These are phyloP conservation scores for Lachnellula suecica DNA, from an alignment of 2,329 filamentous ascomycete species.

Conservation along the genomic window DNA sequence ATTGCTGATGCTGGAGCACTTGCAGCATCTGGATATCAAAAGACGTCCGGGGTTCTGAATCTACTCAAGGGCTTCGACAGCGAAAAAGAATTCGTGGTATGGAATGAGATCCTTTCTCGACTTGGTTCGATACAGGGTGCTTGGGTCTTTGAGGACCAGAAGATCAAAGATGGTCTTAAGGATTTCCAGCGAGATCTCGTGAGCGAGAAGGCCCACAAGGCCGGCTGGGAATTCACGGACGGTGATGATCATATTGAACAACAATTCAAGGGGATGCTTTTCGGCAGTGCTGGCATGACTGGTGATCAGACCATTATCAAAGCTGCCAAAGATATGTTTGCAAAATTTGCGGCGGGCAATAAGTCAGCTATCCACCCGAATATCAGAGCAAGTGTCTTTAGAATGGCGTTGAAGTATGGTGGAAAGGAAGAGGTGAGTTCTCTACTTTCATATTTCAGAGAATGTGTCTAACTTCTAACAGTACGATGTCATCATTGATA, in stretches of 20 bases:
- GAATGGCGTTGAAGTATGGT: conserved; percentile 79
- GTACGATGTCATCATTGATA: conserved; percentile 75
- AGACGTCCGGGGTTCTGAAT: conserved; percentile 84
- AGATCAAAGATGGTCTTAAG: conserved; percentile 73
- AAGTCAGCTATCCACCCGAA: conserved; percentile 85
- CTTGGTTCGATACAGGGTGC: conserved; percentile 77
- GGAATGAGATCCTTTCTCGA: conserved; percentile 85
- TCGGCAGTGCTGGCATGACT: conserved; percentile 76
- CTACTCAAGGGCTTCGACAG: conserved; percentile 82
- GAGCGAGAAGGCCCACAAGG: conserved; percentile 75
- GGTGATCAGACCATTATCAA: conserved; percentile 77
- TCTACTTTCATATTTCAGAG: background rate
- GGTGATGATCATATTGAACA: conserved; percentile 86
- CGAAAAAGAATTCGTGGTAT: conserved; percentile 89
- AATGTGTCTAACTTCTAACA: conserved; percentile 32
- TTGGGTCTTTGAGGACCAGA: conserved; percentile 84
- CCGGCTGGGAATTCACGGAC: conserved; percentile 86
- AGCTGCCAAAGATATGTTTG: conserved; percentile 87
- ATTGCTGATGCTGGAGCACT: conserved; percentile 89
- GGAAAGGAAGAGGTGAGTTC: conserved; percentile 72
- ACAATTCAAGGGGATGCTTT: conserved; percentile 92
- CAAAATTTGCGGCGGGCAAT: conserved; percentile 79
- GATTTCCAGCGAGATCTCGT: conserved; percentile 79
- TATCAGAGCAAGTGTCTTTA: conserved; percentile 82
- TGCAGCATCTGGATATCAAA: conserved; percentile 87